Base-by-base conservation (phyloP, 2,329 filamentous ascomycete genomes). In the Arthroderma sp. region DNA sequence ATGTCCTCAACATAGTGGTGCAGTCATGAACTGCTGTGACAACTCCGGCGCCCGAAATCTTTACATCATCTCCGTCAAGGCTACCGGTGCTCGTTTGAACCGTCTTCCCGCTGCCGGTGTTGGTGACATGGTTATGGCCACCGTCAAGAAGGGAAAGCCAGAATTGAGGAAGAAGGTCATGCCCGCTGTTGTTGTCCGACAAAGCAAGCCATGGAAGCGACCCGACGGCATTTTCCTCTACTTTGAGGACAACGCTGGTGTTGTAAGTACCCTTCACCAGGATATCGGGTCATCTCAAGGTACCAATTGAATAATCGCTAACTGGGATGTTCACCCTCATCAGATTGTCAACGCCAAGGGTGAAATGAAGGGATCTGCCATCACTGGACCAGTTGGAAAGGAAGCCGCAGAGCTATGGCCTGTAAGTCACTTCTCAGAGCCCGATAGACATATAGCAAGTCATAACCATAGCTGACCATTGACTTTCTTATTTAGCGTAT, bases 101-200 rank as follows among this genome's bases (percentile, higher is more conserved):
- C 85, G 91, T 77, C 84, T 98, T 73, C 91, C 91, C 69, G 91
- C 93, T 72, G 93, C 88, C 69, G 93, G 93, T 84, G 91, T 96
- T 71, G 93, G 93, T 72, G 93, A 97, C 83, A 97, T 97, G 93
- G 93, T 97, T 75, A 97, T 98, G 91, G 91, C 91, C 67, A 97
- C 93, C 67, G 93, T 97, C 81, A 97, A 98, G 89, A 97, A 98
- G 88, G 93, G 94, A 81, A 98, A 98, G 89, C 94, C 94, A 65
- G 94, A 98, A 81, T 82, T 98, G 74, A 85, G 94, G 79, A 98
- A 98, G 88, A 98, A 98, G 88, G 93, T 98, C 78, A 95, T 98
- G 90, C 93, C 93, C 69, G 93, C 93, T 73, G 91, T 98, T 75
- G 93, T 98, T 74, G 91, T 97, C 76, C 83, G 93, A 77, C 93